These are phyloP conservation scores for Oemleria cerasiformis DNA, from an alignment of 306 rosid genomes.

Conservation along the genomic window DNA sequence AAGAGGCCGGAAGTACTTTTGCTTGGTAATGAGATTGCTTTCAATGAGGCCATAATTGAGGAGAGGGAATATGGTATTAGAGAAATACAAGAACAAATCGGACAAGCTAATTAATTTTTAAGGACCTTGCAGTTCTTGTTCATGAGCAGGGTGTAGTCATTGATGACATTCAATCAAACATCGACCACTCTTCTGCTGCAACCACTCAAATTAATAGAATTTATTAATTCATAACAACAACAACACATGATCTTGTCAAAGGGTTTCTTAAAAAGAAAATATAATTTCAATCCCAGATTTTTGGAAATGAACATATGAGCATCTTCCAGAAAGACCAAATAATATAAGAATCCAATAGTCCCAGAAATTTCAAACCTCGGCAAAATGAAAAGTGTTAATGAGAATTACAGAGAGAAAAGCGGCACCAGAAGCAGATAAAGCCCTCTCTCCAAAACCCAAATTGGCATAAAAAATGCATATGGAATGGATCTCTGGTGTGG, in stretches of 20 bases:
- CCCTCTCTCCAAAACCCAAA: too few relatives aligned
- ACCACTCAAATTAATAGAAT: too few relatives aligned
- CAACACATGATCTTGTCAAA: too few relatives aligned
- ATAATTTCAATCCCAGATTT: background rate
- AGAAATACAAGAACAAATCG: conserved; percentile 74
- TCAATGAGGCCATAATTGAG: conserved; percentile 82
- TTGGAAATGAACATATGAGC: background rate
- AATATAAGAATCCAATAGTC: background rate
- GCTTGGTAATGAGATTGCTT: conserved; percentile 61
- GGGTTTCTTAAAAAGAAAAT: background rate
- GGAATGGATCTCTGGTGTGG: too few relatives aligned
- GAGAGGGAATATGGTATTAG: conserved; percentile 78
- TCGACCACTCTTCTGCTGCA: conserved; percentile 57
- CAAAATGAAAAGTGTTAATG: conserved; percentile 87
- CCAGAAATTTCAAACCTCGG: conserved; percentile 46
- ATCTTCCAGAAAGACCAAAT: background rate
- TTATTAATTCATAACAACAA: too few relatives aligned
- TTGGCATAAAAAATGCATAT: too few relatives aligned
- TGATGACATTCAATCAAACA: conserved; percentile 67
- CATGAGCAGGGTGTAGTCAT: conserved; percentile 75
- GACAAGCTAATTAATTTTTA: conserved; percentile 66
- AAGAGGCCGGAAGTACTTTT: conserved; percentile 60
- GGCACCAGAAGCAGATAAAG: conserved; percentile 79
- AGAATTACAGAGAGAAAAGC: conserved; percentile 75
- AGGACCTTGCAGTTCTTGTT: conserved; percentile 84